phyloP scores from a whole-genome alignment of 2,329 filamentous ascomycete genomes.

The Coniella vitis region DNA sequence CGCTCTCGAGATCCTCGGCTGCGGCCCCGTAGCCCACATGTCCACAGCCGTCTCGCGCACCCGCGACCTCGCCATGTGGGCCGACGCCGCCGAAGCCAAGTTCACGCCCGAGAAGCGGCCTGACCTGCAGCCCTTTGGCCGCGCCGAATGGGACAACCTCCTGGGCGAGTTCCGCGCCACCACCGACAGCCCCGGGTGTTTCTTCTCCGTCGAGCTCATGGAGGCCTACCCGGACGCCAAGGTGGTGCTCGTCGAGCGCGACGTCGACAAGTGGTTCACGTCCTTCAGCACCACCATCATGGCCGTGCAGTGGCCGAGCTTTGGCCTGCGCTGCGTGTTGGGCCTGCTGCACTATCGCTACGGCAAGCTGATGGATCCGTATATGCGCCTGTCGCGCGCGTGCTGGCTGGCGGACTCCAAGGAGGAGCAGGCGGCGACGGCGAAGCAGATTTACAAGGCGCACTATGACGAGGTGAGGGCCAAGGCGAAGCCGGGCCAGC shows the following conservation, averaged over 20 bases:
- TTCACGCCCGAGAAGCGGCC: conserved; percentile 8
- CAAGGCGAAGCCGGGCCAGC: conserved; percentile 1
- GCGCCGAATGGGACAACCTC: conserved; percentile 12
- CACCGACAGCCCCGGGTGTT: conserved; percentile 12
- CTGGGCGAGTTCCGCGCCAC: conserved; percentile 8
- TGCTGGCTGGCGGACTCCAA: conserved; percentile 1
- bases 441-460: conserved; percentile 11
- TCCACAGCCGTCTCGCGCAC: conserved; percentile 9
- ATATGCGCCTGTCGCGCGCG: conserved; percentile 4
- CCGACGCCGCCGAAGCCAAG: conserved; percentile 11
- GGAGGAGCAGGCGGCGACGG: conserved; percentile 10
- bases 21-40: conserved; percentile 8
- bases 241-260: conserved; percentile 31
- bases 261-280: conserved; percentile 25
- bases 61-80: conserved; percentile 10
- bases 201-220: conserved; percentile 28
- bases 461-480: conserved; percentile 11
- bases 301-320: conserved; percentile 7
- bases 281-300: conserved; percentile 19
- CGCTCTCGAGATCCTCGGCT: conserved; percentile 12
- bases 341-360: conserved; percentile 6
- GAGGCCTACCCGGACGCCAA: conserved; percentile 37
- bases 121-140: conserved; percentile 5
- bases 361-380: conserved; percentile 11
- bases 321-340: conserved; percentile 8